Evolutionary conservation across 2,329 filamentous ascomycete genomes (phyloP).

Genomic region (Colletotrichum zoysiae): DNA sequence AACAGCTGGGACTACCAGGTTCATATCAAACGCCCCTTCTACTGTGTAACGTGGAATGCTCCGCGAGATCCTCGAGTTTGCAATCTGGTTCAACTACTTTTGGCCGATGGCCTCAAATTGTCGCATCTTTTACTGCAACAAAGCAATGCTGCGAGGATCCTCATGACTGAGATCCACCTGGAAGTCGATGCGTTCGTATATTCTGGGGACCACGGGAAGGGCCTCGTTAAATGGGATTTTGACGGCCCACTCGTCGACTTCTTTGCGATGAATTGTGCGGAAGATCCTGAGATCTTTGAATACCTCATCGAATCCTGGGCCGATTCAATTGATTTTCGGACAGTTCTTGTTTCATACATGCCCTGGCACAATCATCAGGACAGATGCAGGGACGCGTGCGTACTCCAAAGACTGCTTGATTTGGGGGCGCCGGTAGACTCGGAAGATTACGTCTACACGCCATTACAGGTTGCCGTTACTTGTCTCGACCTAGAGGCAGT

Average conservation of each 20-base stretch:
- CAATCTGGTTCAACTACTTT: neutral
- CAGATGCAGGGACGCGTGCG: neutral
- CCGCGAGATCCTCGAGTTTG: neutral
- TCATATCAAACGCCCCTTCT: neutral
- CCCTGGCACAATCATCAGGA: neutral
- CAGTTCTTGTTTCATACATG: neutral
- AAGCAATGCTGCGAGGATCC: neutral
- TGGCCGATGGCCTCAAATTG: neutral
- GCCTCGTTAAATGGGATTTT: neutral
- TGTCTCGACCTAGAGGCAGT: neutral
- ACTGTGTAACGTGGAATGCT: neutral
- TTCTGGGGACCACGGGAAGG: too few species aligned
- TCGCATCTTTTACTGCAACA: neutral
- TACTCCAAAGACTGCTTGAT: neutral
- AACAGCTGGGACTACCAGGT: too few species aligned
- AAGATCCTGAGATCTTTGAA: neutral
- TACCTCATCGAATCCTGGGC: neutral
- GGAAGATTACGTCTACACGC: neutral
- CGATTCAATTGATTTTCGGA: neutral
- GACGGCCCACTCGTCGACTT: neutral
- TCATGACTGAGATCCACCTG: neutral
- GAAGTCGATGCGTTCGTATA: neutral
- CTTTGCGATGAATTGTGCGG: neutral
- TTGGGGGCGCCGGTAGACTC: neutral
- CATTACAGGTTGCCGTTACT: conserved; percentile 11